Evolutionary conservation across 202 grass and related monocot species (phyloP).

Genomic region (Cymbopogon flexuosus): DNA sequence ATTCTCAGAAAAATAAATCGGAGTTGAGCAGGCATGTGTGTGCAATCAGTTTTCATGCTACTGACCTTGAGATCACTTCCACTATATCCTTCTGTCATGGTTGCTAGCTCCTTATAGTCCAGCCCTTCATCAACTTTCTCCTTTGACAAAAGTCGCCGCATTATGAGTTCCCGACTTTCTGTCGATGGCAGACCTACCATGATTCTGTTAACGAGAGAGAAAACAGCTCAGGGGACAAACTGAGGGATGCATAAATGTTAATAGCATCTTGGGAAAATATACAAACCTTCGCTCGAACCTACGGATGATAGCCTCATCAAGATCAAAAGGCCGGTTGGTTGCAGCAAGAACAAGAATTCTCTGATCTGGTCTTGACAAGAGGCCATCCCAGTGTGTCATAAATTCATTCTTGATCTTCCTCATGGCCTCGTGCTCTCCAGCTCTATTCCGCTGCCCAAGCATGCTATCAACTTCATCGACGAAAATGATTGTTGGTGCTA

Average conservation of each 20-base stretch:
- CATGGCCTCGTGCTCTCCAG: constrained; percentile 94
- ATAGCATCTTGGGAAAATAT: background rate
- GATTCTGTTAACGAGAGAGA: constrained; percentile 53
- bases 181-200: constrained; percentile 90
- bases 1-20: background rate
- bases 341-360: constrained; percentile 96
- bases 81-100: constrained; percentile 93
- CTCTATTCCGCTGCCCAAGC: constrained; percentile 88
- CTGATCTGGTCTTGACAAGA: constrained; percentile 70
- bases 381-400: constrained; percentile 96
- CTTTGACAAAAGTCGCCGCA: constrained; percentile 76
- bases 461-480: constrained; percentile 98
- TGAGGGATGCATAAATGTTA: background rate
- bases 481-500: constrained; percentile 92
- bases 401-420: constrained; percentile 99
- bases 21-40: background rate
- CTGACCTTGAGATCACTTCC: constrained; percentile 96
- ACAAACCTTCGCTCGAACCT: constrained; percentile 90
- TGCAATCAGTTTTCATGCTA: constrained; percentile 27
- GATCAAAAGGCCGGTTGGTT: constrained; percentile 89
- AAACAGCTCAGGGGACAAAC: constrained; percentile 11
- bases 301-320: constrained; percentile 97
- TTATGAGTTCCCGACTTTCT: constrained; percentile 74
- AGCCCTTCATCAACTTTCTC: constrained; percentile 66
- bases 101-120: constrained; percentile 79